Base-by-base conservation (phyloP, 2,329 filamentous ascomycete genomes). In the Colletotrichum incanum region DNA sequence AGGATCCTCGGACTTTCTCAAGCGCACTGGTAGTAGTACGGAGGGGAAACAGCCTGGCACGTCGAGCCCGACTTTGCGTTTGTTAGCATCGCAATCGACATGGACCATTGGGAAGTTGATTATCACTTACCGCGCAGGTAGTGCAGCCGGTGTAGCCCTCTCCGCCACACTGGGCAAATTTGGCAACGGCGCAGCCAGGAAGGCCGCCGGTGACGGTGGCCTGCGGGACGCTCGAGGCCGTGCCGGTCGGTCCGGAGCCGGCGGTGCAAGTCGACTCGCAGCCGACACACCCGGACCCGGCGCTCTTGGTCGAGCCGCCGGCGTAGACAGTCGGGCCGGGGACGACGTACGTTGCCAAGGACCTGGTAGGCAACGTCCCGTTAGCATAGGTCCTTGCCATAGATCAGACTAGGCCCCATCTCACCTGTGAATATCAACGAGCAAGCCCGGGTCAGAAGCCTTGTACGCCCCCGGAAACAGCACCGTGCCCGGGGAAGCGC, bases 361-460 rank as follows among this genome's bases (percentile, higher is more conserved):
- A 77, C 28, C 43, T 49, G 45, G 45, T 43, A 1, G 11, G 11
- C 41, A 3, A 18, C 41, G 41, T 3, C 14, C 41, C 41, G 18
- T 43, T 11, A 43, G 41, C 41, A 18, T 14, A 43, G 8, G 3
- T 18, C 41, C 41, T 16, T 14, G 11, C 12, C 41, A 3, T 43
- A 5, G 11, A 18, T 14, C 12, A 11, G 5, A 43, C 14, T 37
- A 5, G 41, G 41, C 14, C 4, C 2, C 9, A 4, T 43, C 41
- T 49, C 43, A 49, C 26, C 80, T 77, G 78, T 87, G 85, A 74
- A 87, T 87, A 77, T 86, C 85, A 73, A 87, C 78, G 26, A 82
- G 79, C 67, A 87, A 84, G 12, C 86, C 86, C 0, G 85, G 83
- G 74, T 87, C 84, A 16, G 60, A 61, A 9, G 71, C 73, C 54